A percentile compares a stretch with the other conserved stretches of the same genome.
These are phyloP conservation scores for Tephrocybe sp. DNA, from an alignment of 768 basidiomycete species.

Conservation along the genomic window DNA sequence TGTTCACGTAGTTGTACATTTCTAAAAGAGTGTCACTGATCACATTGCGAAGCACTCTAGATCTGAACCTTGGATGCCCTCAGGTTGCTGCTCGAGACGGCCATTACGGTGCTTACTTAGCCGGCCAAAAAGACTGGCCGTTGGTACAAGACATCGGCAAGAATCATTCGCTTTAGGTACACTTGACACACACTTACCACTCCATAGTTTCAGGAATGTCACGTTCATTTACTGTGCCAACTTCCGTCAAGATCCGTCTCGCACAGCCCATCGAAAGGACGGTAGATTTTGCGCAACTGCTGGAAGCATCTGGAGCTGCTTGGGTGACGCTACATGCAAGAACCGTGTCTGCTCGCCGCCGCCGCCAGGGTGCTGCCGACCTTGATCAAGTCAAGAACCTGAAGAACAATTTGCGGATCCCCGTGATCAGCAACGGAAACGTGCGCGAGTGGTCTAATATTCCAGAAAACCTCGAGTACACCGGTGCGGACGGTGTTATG, in stretches of 20 bases:
- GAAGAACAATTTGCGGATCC: slow-evolving; percentile 49
- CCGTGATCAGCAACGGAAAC: slow-evolving; percentile 79
- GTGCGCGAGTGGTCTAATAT: slow-evolving; percentile 64
- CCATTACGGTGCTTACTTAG: slow-evolving; percentile 77
- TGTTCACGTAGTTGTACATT: slow-evolving; percentile 13
- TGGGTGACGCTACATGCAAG: slow-evolving; percentile 78
- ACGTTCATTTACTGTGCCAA: slow-evolving; percentile 59
- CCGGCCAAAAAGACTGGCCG: slow-evolving; percentile 72
- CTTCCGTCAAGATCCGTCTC: slow-evolving; percentile 62
- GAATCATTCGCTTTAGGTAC: not conserved
- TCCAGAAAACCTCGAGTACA: slow-evolving; percentile 47
- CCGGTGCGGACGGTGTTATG: slow-evolving; percentile 76
- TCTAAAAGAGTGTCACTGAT: not conserved
- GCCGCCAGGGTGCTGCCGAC: slow-evolving; percentile 73
- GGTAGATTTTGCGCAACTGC: slow-evolving; percentile 49
- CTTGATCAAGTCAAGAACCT: slow-evolving; percentile 57
- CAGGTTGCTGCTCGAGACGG: slow-evolving; percentile 65
- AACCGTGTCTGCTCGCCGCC: slow-evolving; percentile 65
- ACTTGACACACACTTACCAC: not conserved
- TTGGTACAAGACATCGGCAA: slow-evolving; percentile 65
- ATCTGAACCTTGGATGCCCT: slow-evolving; percentile 82
- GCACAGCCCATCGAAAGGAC: slow-evolving; percentile 58
- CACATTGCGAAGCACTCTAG: slow-evolving; percentile 34
- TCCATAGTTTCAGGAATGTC: slow-evolving; percentile 62
- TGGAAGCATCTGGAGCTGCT: slow-evolving; percentile 66